Evolutionary conservation across 495 filamentous ascomycete genomes (phyloP), one percentile per base, ranked within the genome.

Genomic region (Neurospora sp.): DNA sequence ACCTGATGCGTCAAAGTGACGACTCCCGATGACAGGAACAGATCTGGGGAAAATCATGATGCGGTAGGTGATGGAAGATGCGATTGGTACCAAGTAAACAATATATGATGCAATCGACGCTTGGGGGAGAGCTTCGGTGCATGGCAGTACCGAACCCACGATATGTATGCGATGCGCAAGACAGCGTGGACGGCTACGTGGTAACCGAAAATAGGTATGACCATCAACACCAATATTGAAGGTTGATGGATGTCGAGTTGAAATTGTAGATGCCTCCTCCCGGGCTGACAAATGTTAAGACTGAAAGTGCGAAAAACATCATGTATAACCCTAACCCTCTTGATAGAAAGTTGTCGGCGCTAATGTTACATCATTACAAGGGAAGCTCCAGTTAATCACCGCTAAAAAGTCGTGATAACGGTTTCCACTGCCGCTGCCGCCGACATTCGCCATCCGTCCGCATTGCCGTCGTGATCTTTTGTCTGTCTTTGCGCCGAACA

Each of bases 341-440:
- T 1, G 3, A 0, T 12, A 3, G 22, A n/a, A n/a, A n/a, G 40
- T 14, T 65, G 22, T 70, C 69, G 20, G 42, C 69, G 12, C 53
- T 31, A 48, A 48, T 48, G 44, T 61, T 61, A 65, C 53, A 65
- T 65, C 53, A 61, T 61, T 18, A 31, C 27, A 37, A 6, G 5
- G 27, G 22, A 35, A 35, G 53, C 53, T 65, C 53, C 53, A 65
- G 27, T 65, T 61, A 65, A 35, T 65, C 53, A 27, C 53, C 53
- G 53, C 53, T 65, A 65, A 65, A 65, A 65, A 65, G 53, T 65
- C 27, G 27, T 65, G 53, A 65, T 65, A 35, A 65, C 53, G 6
- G 27, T 35, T 65, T 65, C 27, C 53, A 65, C 53, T 65, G 42
- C 59, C 73, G 53, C 45, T 74, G 35, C 73, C 70, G 27, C 27